Conservation (phyloP, 208 protist genomes). For the Jaenimonas drosophilae region DNA sequence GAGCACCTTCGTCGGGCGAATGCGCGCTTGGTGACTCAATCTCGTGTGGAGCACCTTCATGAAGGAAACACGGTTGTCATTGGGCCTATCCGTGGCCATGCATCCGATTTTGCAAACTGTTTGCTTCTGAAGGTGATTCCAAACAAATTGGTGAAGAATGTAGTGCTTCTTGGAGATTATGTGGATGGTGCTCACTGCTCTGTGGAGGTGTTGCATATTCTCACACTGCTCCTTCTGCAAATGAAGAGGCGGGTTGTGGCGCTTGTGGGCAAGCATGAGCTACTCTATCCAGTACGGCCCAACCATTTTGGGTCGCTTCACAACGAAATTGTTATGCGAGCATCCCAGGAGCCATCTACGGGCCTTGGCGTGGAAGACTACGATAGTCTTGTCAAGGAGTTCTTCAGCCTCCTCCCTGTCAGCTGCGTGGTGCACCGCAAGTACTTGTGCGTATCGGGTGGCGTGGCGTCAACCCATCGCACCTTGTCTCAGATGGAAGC, state of each 20-base stretch:
- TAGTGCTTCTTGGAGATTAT: constrained; percentile 83
- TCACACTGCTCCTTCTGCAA: constrained; percentile 47
- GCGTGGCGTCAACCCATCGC: constrained; percentile 35
- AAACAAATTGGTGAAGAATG: constrained; percentile 12
- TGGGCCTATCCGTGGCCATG: constrained; percentile 62
- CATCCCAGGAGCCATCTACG: constrained; percentile 12
- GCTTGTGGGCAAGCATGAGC: constrained; percentile 68
- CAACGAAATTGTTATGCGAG: constrained; percentile 44
- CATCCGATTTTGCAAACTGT: constrained; percentile 55
- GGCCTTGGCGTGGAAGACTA: constrained; percentile 20
- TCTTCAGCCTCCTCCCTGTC: constrained; percentile 52
- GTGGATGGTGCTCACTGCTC: constrained; percentile 71
- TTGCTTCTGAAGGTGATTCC: constrained; percentile 33
- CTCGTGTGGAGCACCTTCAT: too few species aligned
- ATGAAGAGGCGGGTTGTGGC: constrained; percentile 27
- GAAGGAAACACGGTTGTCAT: constrained; percentile 41
- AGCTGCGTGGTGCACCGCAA: constrained; percentile 52
- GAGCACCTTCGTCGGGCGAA: too few species aligned
- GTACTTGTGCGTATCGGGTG: constrained; percentile 68
- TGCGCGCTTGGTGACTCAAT: too few species aligned
- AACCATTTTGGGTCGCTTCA: constrained; percentile 66
- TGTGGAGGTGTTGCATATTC: constrained; percentile 56
- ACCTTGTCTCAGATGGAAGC: constrained; percentile 28
- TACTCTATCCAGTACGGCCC: constrained; percentile 55
- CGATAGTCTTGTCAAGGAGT: constrained; percentile 29